Percentiles rank a stretch among this genome's conserved stretches.
phyloP scores from a whole-genome alignment of 805 yeast species.

The Yarrowia yakushimensis region DNA sequence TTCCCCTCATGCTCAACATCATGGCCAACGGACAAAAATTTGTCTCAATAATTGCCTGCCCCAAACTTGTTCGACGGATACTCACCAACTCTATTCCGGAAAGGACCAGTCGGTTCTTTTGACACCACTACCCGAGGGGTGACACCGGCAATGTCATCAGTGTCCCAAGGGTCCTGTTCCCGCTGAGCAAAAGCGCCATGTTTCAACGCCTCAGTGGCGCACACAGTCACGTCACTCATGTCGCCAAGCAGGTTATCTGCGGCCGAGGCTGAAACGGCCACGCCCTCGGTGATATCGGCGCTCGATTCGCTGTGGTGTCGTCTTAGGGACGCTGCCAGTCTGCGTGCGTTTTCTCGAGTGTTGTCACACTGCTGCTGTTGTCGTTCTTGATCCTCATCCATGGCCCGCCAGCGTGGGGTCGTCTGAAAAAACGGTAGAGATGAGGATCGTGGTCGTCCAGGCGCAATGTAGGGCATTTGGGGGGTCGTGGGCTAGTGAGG shows the following conservation, averaged over 20 bases:
- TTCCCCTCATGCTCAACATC: background rate
- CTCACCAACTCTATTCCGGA: background rate
- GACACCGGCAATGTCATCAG: no score
- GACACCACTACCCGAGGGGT: no score
- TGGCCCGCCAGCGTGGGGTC: background rate
- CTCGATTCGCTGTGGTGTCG: background rate
- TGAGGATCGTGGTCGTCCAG: background rate
- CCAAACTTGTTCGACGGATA: background rate
- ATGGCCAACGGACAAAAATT: no score
- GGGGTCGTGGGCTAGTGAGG: background rate
- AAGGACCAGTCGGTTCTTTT: no score
- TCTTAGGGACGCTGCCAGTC: background rate
- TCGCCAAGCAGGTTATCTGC: background rate
- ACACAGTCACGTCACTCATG: background rate
- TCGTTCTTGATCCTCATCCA: constrained; percentile 13
- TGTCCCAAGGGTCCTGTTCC: no score
- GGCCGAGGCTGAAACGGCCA: background rate
- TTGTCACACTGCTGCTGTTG: background rate
- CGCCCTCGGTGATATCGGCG: background rate
- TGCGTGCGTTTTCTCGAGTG: background rate
- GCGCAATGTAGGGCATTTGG: constrained; percentile 19
- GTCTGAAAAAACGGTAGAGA: background rate
- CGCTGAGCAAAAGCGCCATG: no score
- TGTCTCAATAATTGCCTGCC: background rate
- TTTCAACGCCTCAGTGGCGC: no score